Evolutionary conservation across 1,284 basidiomycete genomes (phyloP).

Genomic region (Moesziomyces aphidis): DNA sequence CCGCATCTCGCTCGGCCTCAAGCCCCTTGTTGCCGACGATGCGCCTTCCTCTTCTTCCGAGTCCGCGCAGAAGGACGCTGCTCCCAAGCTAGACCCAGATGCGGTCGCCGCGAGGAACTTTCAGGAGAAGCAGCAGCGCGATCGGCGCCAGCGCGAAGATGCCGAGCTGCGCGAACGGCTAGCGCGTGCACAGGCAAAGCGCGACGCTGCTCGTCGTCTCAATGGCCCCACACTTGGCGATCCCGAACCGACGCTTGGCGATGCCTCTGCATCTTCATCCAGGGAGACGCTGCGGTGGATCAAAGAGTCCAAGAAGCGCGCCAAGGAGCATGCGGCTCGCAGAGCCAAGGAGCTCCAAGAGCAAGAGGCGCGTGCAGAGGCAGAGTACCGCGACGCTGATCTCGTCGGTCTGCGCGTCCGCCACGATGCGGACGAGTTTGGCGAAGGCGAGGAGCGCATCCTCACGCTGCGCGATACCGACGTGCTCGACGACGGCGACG

Average conservation of each 20-base stretch:
- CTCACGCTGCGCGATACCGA: slow-evolving; percentile 95
- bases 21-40: slow-evolving; percentile 80
- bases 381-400: slow-evolving; percentile 74
- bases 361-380: slow-evolving; percentile 77
- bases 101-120: slow-evolving; percentile 62
- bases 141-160: slow-evolving; percentile 79
- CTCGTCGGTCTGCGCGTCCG: slow-evolving; percentile 92
- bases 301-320: slow-evolving; percentile 85
- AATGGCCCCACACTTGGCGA: slow-evolving; percentile 90
- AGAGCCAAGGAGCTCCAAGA: slow-evolving; percentile 81
- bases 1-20: slow-evolving; percentile 91
- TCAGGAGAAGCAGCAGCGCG: slow-evolving; percentile 73
- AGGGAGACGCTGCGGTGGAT: slow-evolving; percentile 84
- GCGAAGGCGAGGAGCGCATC: slow-evolving; percentile 91
- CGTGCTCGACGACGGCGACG: slow-evolving; percentile 95
- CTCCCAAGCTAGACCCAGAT: slow-evolving; percentile 65
- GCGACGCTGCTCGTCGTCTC: slow-evolving; percentile 88
- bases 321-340: slow-evolving; percentile 83
- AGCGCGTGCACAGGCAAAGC: slow-evolving; percentile 77
- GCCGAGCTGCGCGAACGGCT: slow-evolving; percentile 70
- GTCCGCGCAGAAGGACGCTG: slow-evolving; percentile 36
- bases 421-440: slow-evolving; percentile 84
- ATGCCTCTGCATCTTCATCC: slow-evolving; percentile 14
- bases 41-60: slow-evolving; percentile 47
- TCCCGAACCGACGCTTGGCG: slow-evolving; percentile 55